Base-by-base conservation (phyloP, 2,329 filamentous ascomycete species). In the Neophaeococcomyces aloes region DNA sequence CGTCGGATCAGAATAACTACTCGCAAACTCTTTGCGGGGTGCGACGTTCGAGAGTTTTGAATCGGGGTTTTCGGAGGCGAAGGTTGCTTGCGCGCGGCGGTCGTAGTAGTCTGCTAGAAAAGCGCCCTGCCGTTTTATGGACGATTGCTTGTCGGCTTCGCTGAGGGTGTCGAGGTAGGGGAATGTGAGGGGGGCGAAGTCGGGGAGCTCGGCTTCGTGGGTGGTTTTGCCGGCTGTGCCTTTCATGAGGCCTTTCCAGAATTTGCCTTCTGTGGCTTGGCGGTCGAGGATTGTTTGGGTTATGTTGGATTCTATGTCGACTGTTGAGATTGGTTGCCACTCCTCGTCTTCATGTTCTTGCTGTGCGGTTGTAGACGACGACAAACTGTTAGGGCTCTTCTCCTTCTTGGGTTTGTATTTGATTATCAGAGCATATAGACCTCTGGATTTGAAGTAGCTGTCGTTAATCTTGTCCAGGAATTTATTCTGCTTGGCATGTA, bases 381-480 rank as follows among this genome's bases (percentile, higher is more conserved):
- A n/a, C n/a, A n/a, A n/a, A n/a, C n/a, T n/a, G n/a, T n/a, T n/a
- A n/a, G n/a, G 30, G n/a, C 17, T 4, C 30, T 32, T 30, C 29
- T 30, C n/a, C 8, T 8, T 8, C n/a, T 30, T 32, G 30, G 70
- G 68, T 40, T 70, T 70, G 61, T 65, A 76, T 1, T 70, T 70
- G 60, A 79, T 68, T 29, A 81, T 63, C 15, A 75, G 60, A 47
- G 66, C 70, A 57, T 70, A 74, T 0, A 79, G 63, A 0, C 76
- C 76, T 2, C 66, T 67, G 0, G 76, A 75, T 36, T 65, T 66
- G 56, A 80, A 81, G 46, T 76, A 68, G 2, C 71, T 63, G 7
- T 68, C 62, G 52, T 79, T 80, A 52, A 76, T 65, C 29, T 63
- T 59, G 50, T 77, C 68, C 13, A 81, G 65, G 53, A 75, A 79